These are phyloP conservation scores for Lepidium aucheri DNA, from an alignment of 345 rosid species.

Conservation along the genomic window DNA sequence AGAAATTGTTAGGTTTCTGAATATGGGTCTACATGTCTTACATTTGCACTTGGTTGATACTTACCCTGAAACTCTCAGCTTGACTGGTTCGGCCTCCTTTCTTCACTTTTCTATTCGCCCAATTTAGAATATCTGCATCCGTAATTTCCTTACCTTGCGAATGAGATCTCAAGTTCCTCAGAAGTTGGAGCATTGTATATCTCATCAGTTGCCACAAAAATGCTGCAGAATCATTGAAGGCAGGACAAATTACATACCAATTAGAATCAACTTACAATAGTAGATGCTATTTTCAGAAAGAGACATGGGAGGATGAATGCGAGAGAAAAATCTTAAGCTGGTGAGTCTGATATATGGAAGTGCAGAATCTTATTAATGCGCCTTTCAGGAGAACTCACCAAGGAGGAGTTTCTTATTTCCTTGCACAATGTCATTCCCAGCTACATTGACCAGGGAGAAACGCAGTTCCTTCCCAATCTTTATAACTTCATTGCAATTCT, in stretches of 20 bases:
- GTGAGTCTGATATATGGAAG: background rate
- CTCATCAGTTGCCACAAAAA: slow-evolving; percentile 97
- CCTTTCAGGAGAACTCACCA: slow-evolving; percentile 17
- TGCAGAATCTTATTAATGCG: background rate
- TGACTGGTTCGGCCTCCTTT: slow-evolving; percentile 56
- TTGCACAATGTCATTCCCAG: slow-evolving; percentile 69
- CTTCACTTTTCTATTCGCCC: slow-evolving; percentile 93
- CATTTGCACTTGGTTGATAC: background rate
- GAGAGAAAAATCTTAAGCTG: background rate
- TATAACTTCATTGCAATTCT: slow-evolving; percentile 33
- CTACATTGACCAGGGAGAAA: slow-evolving; percentile 94
- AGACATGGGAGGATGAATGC: background rate
- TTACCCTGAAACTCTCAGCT: slow-evolving; percentile 93
- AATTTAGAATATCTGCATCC: slow-evolving; percentile 71
- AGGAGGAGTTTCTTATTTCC: slow-evolving; percentile 35
- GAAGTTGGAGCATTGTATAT: slow-evolving; percentile 90
- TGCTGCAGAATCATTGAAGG: slow-evolving; percentile 40
- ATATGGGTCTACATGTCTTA: background rate
- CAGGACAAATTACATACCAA: background rate
- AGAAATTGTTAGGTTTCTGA: slow-evolving; percentile 16
- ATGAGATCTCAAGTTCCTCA: slow-evolving; percentile 79
- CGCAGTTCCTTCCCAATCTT: slow-evolving; percentile 29
- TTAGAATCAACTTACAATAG: background rate
- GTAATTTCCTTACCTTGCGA: slow-evolving; percentile 92
- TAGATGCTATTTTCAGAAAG: background rate